Percentiles rank a stretch among this genome's conserved stretches.
These are phyloP conservation scores for Mucor ambiguus DNA, from an alignment of 371 early-diverging fungal species.

Conservation along the genomic window DNA sequence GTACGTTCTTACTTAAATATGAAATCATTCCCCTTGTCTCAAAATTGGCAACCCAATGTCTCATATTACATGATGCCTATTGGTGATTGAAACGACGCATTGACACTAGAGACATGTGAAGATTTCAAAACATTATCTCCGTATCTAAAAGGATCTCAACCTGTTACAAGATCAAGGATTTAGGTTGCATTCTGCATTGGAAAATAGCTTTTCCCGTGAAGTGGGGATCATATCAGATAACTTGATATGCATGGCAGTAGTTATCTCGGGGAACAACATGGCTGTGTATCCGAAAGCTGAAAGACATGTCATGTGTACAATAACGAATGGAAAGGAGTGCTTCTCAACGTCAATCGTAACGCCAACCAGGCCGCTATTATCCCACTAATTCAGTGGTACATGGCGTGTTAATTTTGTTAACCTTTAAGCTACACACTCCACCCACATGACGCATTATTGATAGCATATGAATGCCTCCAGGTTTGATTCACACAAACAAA, in stretches of 20 bases:
- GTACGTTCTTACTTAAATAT: not conserved
- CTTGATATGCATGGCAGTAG: not conserved
- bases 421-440: not conserved
- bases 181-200: not conserved
- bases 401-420: not conserved
- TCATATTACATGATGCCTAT: slow-evolving; percentile 7
- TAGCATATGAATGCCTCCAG: not conserved
- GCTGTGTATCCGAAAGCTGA: not conserved
- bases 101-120: not conserved
- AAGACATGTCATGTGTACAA: not conserved
- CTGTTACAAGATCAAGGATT: not conserved
- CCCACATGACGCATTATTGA: not conserved
- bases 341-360: not conserved
- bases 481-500: not conserved
- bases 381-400: not conserved
- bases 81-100: not conserved
- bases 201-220: not conserved
- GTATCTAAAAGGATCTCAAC: not conserved
- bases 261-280: not conserved
- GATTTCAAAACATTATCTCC: not conserved
- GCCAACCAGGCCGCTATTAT: not conserved
- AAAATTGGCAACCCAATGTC: slow-evolving; percentile 2
- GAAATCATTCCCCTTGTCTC: slow-evolving; percentile 2
- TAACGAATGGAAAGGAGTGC: not conserved
- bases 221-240: not conserved